Percentiles rank a stretch among this genome's conserved stretches.
These are phyloP conservation scores for Hanseniaspora vineae DNA, from an alignment of 805 yeast genomes.

Conservation along the genomic window DNA sequence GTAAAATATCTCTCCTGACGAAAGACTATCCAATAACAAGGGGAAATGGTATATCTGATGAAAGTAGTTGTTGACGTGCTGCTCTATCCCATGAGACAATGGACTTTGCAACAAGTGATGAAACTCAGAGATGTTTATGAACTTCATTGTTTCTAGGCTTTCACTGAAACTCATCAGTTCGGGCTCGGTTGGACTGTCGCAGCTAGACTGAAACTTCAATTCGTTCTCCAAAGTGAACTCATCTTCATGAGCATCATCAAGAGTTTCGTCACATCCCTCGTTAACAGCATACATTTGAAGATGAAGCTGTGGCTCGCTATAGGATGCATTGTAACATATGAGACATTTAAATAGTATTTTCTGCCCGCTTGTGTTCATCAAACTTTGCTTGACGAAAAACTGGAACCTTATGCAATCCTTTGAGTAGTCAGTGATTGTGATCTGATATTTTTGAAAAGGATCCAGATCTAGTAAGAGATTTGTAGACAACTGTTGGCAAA, in stretches of 20 bases:
- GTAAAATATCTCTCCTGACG: constrained; percentile 12
- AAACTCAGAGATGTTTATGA: not conserved
- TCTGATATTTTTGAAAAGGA: not conserved
- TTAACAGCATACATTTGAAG: not conserved
- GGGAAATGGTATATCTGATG: not conserved
- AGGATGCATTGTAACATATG: not conserved
- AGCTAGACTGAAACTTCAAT: no score
- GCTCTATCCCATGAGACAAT: not conserved
- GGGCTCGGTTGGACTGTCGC: no score
- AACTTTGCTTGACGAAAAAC: not conserved
- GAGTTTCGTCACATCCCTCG: not conserved
- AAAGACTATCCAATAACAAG: not conserved
- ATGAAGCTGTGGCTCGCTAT: not conserved
- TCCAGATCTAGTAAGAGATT: not conserved
- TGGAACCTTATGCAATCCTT: not conserved
- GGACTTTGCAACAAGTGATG: not conserved
- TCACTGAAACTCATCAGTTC: no score
- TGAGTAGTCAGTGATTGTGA: not conserved
- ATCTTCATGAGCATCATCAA: not conserved
- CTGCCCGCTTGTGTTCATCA: not conserved
- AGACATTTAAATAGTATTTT: not conserved
- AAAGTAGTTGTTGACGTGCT: not conserved
- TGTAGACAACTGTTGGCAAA: not conserved
- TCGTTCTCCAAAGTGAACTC: not conserved
- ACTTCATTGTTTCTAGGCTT: not conserved